These are phyloP conservation scores for Russula emetica DNA, from an alignment of 768 basidiomycete genomes.

Conservation along the genomic window DNA sequence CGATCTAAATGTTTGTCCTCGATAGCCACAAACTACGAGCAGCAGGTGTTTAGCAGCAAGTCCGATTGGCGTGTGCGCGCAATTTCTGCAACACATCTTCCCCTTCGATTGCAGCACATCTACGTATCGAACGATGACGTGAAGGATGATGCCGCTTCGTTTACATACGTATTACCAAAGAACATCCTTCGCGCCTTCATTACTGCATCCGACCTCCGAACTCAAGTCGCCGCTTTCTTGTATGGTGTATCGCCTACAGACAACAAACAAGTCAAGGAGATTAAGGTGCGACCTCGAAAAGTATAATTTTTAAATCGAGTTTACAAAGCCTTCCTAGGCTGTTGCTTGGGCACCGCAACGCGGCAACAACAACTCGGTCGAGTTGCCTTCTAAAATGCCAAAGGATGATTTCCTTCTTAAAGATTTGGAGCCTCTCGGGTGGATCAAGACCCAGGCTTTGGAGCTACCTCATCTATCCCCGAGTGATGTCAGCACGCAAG, in stretches of 20 bases:
- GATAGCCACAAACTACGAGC: constrained; percentile 91
- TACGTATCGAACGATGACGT: constrained; percentile 99
- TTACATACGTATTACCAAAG: constrained; percentile 95
- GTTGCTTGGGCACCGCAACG: constrained; percentile 97
- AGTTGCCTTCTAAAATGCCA: constrained; percentile 84
- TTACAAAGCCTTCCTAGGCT: constrained; percentile 43
- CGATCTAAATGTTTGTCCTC: constrained; percentile 7
- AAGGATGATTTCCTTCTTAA: constrained; percentile 93
- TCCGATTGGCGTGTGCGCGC: constrained; percentile 99
- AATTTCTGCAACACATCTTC: constrained; percentile 93
- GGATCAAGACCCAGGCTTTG: constrained; percentile 94
- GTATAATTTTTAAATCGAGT: background rate
- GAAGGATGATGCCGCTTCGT: constrained; percentile 93
- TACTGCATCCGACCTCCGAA: constrained; percentile 87
- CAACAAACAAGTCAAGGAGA: constrained; percentile 98
- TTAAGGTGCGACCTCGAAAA: constrained; percentile 52
- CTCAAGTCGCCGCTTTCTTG: constrained; percentile 91
- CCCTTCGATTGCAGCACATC: constrained; percentile 95
- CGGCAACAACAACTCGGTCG: constrained; percentile 91
- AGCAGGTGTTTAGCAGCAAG: constrained; percentile 98
- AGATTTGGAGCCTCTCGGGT: constrained; percentile 91
- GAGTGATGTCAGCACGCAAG: constrained; percentile 88
- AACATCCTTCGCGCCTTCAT: constrained; percentile 94
- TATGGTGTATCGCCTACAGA: constrained; percentile 92
- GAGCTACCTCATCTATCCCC: constrained; percentile 92